Percentiles rank a stretch among this genome's conserved stretches.
phyloP scores from a whole-genome alignment of 345 rosid species.

The Eutrema japonicum region DNA sequence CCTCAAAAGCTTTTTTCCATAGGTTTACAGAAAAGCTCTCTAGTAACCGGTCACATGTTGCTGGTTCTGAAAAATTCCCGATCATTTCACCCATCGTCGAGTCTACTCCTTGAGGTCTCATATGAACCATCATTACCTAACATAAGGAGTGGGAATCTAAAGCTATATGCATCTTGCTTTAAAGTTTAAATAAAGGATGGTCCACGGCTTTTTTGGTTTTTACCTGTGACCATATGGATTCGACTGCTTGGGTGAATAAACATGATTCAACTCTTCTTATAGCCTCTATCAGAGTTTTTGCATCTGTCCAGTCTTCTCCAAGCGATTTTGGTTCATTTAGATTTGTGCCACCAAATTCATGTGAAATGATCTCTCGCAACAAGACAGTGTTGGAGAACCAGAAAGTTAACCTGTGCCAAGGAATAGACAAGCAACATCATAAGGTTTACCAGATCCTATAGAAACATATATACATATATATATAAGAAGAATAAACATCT shows the following conservation, averaged over 20 bases:
- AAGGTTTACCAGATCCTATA: neutral
- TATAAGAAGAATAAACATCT: constrained; percentile 11
- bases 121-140: constrained; percentile 82
- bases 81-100: constrained; percentile 44
- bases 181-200: constrained; percentile 1
- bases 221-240: constrained; percentile 99
- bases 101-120: constrained; percentile 64
- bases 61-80: constrained; percentile 70
- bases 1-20: constrained; percentile 87
- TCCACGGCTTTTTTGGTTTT: neutral
- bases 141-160: constrained; percentile 11
- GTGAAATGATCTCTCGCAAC: constrained; percentile 77
- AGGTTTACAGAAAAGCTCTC: constrained; percentile 77
- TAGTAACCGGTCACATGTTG: constrained; percentile 77
- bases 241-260: constrained; percentile 84
- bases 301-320: constrained; percentile 81
- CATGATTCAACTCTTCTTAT: constrained; percentile 85
- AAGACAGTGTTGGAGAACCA: constrained; percentile 92
- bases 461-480: constrained; percentile 7
- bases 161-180: constrained; percentile 25
- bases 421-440: constrained; percentile 38
- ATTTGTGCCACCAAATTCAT: constrained; percentile 50
- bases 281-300: constrained; percentile 69
- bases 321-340: constrained; percentile 48
- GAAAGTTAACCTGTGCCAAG: constrained; percentile 73